These are phyloP conservation scores for Triticum turgidum DNA, from an alignment of 176 grass and related monocot species.

Conservation along the genomic window DNA sequence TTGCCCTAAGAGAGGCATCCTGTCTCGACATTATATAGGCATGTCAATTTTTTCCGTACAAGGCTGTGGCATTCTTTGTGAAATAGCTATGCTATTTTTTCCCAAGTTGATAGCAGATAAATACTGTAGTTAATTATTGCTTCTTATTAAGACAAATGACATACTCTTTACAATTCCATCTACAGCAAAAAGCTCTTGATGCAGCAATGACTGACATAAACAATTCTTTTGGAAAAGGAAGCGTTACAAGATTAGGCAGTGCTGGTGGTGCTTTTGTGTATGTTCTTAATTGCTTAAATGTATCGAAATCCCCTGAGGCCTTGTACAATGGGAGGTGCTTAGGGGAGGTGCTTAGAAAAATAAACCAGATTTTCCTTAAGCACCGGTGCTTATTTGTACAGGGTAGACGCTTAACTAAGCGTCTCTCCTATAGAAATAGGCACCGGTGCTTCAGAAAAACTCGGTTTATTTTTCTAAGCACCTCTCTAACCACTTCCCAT, in stretches of 20 bases:
- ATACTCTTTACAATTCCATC: slow-evolving; percentile 27
- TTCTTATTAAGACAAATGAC: slow-evolving; percentile 28
- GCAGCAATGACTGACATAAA: slow-evolving; percentile 98
- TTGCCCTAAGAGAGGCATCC: background rate
- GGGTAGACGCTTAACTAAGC: no score
- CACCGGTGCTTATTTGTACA: no score
- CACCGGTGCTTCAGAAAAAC: no score
- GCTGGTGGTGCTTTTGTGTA: slow-evolving; percentile 93
- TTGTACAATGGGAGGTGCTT: no score
- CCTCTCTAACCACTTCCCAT: no score
- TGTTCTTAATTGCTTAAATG: slow-evolving; percentile 22
- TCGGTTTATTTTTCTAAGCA: no score
- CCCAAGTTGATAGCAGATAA: background rate
- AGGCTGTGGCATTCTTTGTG: background rate
- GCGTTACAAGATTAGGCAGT: slow-evolving; percentile 96
- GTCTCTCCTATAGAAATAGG: no score
- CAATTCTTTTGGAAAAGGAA: slow-evolving; percentile 96
- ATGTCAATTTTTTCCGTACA: background rate
- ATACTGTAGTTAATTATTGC: background rate
- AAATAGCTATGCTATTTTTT: slow-evolving; percentile 2
- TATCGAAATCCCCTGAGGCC: background rate
- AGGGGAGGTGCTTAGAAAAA: no score
- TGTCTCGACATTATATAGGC: background rate
- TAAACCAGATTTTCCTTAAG: no score
- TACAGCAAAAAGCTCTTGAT: slow-evolving; percentile 93